These are phyloP conservation scores for Claviceps cyperi DNA, from an alignment of 2,329 filamentous ascomycete species.

Conservation along the genomic window DNA sequence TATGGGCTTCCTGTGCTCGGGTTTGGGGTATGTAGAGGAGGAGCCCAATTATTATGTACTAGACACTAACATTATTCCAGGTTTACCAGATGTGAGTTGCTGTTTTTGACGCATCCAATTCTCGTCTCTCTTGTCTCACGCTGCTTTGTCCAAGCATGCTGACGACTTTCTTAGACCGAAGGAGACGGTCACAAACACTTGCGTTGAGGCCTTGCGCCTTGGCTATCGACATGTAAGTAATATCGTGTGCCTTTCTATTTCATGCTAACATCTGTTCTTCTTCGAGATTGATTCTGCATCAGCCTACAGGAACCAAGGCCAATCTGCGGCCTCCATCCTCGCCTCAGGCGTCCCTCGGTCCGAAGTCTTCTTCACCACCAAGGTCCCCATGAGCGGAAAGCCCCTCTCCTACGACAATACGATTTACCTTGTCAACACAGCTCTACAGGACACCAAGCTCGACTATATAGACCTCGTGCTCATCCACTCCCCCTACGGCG, in stretches of 20 bases:
- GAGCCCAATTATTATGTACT: neutral
- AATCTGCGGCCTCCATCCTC: conserved; percentile 30
- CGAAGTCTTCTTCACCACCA: conserved; percentile 42
- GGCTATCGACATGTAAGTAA: conserved; percentile 37
- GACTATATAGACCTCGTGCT: conserved; percentile 55
- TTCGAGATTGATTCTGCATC: conserved; percentile 38
- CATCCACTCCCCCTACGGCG: conserved; percentile 47
- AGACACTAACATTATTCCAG: conserved; percentile 16
- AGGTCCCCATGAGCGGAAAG: conserved; percentile 29
- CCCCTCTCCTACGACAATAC: conserved; percentile 45
- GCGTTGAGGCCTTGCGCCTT: conserved; percentile 30
- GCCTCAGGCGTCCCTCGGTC: conserved; percentile 27
- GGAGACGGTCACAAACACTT: conserved; percentile 20
- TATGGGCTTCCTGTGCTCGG: conserved; percentile 37
- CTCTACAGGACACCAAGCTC: conserved; percentile 45
- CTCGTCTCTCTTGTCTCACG: neutral
- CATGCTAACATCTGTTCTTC: neutral
- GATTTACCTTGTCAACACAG: conserved; percentile 47
- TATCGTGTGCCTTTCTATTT: neutral
- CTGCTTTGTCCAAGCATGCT: neutral
- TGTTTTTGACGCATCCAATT: neutral
- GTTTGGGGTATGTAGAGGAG: conserved; percentile 31
- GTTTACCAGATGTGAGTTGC: conserved; percentile 36
- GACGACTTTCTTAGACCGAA: conserved; percentile 12
- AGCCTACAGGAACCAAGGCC: conserved; percentile 35